A percentile compares a stretch with the other conserved stretches of the same genome.
Conservation (phyloP, 1,139 yeast species). For the Blastobotrys aristatus region DNA sequence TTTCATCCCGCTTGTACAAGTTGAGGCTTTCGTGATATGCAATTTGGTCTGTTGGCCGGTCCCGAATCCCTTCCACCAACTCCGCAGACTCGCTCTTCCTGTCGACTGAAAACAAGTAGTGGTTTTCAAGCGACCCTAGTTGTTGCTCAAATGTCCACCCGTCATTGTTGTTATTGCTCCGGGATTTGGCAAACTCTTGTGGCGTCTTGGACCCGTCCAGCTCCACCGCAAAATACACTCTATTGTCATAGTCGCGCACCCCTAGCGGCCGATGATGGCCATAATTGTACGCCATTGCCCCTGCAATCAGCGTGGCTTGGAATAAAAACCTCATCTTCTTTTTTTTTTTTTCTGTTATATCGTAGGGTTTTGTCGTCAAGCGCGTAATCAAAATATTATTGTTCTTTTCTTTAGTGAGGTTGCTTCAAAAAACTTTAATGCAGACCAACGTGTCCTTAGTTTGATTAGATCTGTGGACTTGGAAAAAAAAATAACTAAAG, state of each 20-base stretch:
- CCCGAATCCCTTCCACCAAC: slow-evolving; percentile 19
- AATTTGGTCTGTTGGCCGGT: slow-evolving; percentile 13
- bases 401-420: too few relatives aligned
- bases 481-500: too few relatives aligned
- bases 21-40: neutral
- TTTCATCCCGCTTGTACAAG: slow-evolving; percentile 10
- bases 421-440: too few relatives aligned
- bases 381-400: too few relatives aligned
- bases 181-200: slow-evolving; percentile 13
- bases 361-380: neutral
- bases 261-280: slow-evolving; percentile 13
- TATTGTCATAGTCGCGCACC: slow-evolving; percentile 22
- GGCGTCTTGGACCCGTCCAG: slow-evolving; percentile 20
- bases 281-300: slow-evolving; percentile 6
- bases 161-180: slow-evolving; percentile 19
- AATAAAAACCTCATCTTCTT: neutral
- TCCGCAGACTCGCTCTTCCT: slow-evolving; percentile 16
- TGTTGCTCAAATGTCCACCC: slow-evolving; percentile 34
- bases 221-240: slow-evolving; percentile 32
- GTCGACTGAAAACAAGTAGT: slow-evolving; percentile 32
- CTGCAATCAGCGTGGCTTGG: neutral
- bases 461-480: too few relatives aligned
- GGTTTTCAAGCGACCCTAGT: slow-evolving; percentile 30
- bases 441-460: too few relatives aligned
- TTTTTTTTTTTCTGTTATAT: neutral